Conservation (phyloP, 345 rosid genomes). For the Salix viminalis region DNA sequence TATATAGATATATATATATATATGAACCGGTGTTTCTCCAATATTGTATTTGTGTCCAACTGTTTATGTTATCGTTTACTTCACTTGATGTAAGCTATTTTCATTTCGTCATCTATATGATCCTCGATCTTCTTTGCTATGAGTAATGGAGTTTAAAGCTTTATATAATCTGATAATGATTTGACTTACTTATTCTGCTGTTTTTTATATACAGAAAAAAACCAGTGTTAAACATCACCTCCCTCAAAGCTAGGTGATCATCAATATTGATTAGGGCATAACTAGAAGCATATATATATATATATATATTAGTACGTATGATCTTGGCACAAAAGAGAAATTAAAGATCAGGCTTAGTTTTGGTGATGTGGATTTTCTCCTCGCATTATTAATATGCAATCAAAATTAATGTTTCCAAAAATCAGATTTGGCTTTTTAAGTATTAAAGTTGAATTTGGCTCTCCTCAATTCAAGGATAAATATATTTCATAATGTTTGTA, state of each 20-base stretch:
- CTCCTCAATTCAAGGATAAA: background rate
- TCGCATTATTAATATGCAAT: no score
- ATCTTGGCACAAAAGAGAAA: background rate
- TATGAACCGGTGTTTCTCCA: background rate
- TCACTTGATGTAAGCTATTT: conserved; percentile 11
- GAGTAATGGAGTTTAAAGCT: background rate
- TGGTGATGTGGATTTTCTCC: no score
- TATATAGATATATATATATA: no score
- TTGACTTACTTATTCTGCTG: background rate
- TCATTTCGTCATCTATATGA: conserved; percentile 1
- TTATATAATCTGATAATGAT: background rate
- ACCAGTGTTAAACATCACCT: background rate
- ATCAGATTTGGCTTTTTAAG: no score
- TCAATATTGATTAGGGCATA: no score
- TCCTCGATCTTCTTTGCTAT: background rate
- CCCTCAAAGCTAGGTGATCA: background rate
- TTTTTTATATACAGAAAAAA: no score
- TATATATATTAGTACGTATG: no score
- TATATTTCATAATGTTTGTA: background rate
- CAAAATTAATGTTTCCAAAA: no score
- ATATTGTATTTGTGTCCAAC: conserved; percentile 17
- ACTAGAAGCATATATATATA: background rate
- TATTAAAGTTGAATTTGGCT: background rate
- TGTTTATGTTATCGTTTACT: conserved; percentile 17
- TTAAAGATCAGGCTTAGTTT: no score